Evolutionary conservation across 2,329 filamentous ascomycete species (phyloP).

Genomic region (Aspergillus carbonarius): DNA sequence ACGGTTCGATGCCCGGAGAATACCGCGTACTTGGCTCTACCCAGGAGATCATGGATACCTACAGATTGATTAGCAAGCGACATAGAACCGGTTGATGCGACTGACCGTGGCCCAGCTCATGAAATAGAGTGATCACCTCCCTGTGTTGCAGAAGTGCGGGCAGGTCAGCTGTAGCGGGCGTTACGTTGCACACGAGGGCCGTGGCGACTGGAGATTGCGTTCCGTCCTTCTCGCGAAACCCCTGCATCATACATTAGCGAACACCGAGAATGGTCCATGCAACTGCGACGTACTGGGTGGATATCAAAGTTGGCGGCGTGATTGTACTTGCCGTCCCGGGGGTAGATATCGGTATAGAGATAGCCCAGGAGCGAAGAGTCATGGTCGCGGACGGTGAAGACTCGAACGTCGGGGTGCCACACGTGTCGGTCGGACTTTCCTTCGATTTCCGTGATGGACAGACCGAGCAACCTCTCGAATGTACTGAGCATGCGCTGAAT

Average conservation of each 20-base stretch:
- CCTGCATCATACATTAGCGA: not conserved
- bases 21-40: not conserved
- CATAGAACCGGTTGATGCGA: not conserved
- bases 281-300: not conserved
- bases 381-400: not conserved
- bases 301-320: conserved; percentile 5
- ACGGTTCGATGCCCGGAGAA: conserved; percentile 6
- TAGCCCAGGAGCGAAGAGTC: not conserved
- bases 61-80: not conserved
- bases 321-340: conserved; percentile 1
- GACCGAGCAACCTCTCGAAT: not conserved
- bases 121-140: conserved; percentile 1
- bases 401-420: not conserved
- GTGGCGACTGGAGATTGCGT: not conserved
- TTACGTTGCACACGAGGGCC: conserved; percentile 1
- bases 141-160: not conserved
- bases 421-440: not conserved
- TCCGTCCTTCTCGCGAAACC: not conserved
- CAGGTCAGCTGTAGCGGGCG: not conserved
- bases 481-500: not conserved
- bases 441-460: not conserved
- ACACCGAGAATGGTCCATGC: not conserved
- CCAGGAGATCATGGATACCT: conserved; percentile 7
- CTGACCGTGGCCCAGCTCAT: conserved; percentile 1
- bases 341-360: not conserved